Conservation (phyloP, 2,329 filamentous ascomycete genomes). For the Trichocomaceae sp. region DNA sequence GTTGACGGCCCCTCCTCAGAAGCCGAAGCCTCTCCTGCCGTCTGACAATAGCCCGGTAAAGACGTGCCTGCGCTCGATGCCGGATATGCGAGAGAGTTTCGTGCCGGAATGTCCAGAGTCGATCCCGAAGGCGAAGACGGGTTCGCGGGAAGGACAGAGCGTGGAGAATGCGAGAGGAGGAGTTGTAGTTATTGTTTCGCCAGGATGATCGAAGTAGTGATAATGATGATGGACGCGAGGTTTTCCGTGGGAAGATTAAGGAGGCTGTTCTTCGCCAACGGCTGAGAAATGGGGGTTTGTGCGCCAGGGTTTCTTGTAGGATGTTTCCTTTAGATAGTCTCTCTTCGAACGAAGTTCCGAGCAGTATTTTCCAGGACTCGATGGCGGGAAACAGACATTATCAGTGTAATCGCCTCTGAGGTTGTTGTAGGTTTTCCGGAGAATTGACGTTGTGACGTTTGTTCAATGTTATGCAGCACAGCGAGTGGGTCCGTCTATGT, state of each 20-base stretch:
- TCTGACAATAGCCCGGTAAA: constrained; percentile 67
- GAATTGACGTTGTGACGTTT: too few species aligned
- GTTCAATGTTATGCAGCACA: too few species aligned
- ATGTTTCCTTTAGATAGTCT: too few species aligned
- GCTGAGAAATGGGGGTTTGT: constrained; percentile 10
- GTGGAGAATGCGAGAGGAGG: constrained; percentile 45
- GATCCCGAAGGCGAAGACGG: constrained; percentile 58
- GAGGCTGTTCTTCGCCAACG: constrained; percentile 11
- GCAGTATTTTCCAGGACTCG: too few species aligned
- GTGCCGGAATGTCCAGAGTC: constrained; percentile 64
- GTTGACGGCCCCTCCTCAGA: not conserved
- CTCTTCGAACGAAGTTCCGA: too few species aligned
- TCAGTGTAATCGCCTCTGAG: too few species aligned
- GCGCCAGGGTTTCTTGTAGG: constrained; percentile 6
- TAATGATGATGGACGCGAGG: not conserved
- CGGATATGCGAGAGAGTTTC: constrained; percentile 66
- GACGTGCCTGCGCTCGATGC: constrained; percentile 63
- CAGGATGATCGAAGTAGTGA: not conserved
- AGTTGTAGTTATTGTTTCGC: constrained; percentile 16
- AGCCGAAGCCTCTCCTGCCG: constrained; percentile 34
- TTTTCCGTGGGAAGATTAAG: constrained; percentile 4
- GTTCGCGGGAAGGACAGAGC: constrained; percentile 60
- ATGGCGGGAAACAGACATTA: too few species aligned
- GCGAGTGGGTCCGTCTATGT: too few species aligned
- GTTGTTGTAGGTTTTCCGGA: too few species aligned